Evolutionary conservation across 352 stramenopile genomes (phyloP), one percentile per base, ranked within the genome.

Genomic region (Peronospora farinosa): DNA sequence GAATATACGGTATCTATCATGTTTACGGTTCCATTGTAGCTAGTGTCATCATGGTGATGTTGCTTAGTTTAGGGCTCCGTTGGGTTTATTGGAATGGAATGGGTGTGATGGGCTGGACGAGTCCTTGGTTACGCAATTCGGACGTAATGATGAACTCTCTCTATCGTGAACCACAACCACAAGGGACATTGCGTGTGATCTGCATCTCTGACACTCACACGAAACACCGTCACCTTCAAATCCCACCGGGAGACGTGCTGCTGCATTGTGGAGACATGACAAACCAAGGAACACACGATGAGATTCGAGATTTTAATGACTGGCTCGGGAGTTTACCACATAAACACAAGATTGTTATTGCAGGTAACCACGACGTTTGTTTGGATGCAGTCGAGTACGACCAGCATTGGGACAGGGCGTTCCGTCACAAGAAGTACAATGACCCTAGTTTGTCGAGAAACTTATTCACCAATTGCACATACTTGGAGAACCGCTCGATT

Each of bases 191-290:
- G 8, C 70, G 83, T 17, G 61, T 93, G 1, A 80, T 92, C 3
- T 91, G 82, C 57, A 69, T 93, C 51, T 93, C 83, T 0, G 83
- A 93, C 49, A 93, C 83, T 13, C 83, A 93, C 36, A 63, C 59
- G n/a, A 74, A 73, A 27, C 83, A 93, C 51, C 72, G 69, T 6
- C 64, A 77, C 13, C 64, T 98, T 40, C 62, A 50, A 23, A 25
- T 92, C 0, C 76, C 82, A 0, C 41, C 65, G 3, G 80, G 95
- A 30, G 84, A 95, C 50, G 72, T 97, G 27, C 52, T 97, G 23
- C 74, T 97, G 40, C 86, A 96, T 36, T 90, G 94, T 56, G 81
- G 82, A 13, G 90, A 98, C 65, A 91, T 98, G 30, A 91, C 80
- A 40, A 81, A 83, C 30, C 86, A 56, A 13, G 83, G 83, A 2